Percentiles rank a stretch among this genome's conserved stretches.
These are phyloP conservation scores for Candida hungchunana DNA, from an alignment of 805 yeast species.

Conservation along the genomic window DNA sequence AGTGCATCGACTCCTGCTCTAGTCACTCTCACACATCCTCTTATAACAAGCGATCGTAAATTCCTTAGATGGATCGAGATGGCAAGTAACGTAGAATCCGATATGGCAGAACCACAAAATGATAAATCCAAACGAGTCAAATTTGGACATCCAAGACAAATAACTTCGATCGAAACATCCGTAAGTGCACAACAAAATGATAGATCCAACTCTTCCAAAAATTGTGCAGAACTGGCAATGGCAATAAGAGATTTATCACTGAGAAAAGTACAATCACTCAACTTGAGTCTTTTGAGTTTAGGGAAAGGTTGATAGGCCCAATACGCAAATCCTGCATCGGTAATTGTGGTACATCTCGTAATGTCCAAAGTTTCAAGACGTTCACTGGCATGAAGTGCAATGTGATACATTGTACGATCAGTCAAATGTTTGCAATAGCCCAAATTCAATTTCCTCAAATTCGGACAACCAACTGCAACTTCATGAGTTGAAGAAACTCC, in stretches of 20 bases:
- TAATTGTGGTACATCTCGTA: conserved; percentile 73
- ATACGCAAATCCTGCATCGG: conserved; percentile 65
- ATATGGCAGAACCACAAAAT: conserved; percentile 77
- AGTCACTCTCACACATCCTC: conserved; percentile 74
- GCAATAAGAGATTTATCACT: conserved; percentile 61
- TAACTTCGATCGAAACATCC: conserved; percentile 62
- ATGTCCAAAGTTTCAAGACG: conserved; percentile 54
- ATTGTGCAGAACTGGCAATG: conserved; percentile 57
- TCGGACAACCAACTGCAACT: conserved; percentile 50
- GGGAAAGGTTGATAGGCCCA: conserved; percentile 61
- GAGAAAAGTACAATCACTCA: conserved; percentile 72
- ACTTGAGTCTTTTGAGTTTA: conserved; percentile 44
- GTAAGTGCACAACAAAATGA: conserved; percentile 75
- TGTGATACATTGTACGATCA: conserved; percentile 59
- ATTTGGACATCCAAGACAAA: conserved; percentile 61
- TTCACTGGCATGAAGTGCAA: conserved; percentile 54
- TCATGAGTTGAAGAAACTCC: conserved; percentile 6
- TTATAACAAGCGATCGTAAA: conserved; percentile 46
- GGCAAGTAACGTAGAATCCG: conserved; percentile 62
- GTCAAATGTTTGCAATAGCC: conserved; percentile 78
- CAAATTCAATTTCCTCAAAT: conserved; percentile 47
- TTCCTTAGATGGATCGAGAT: conserved; percentile 50
- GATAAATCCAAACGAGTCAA: conserved; percentile 53
- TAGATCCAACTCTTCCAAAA: conserved; percentile 51
- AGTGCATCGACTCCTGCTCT: conserved; percentile 72